Evolutionary conservation across 2,329 filamentous ascomycete genomes (phyloP), one percentile per base, ranked within the genome.

Genomic region (Blastomyces gilchristii): DNA sequence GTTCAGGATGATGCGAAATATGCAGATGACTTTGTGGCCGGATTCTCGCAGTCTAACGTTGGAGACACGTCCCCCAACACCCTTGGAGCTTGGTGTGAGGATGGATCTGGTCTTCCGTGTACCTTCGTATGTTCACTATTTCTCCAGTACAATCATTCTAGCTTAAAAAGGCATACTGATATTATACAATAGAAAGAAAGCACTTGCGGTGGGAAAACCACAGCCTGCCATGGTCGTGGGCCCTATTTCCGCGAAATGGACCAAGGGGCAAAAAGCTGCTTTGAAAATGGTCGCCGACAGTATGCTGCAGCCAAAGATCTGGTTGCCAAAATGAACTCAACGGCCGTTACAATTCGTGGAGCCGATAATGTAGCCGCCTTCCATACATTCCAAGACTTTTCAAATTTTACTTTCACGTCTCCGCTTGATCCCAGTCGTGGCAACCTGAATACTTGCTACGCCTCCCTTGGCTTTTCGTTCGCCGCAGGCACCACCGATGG

Each of bases 401-500:
- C 87, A 5, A 84, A 84, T 69, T 94, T 87, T 73, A 82, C 81
- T 0, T 96, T 97, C 71, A 74, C 78, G 2, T 84, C 92, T 0
- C 82, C 87, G 0, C 78, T 78, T 68, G 91, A 96, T 56, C 85
- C 84, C 2, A 77, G 77, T 39, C 89, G 65, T 28, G 60, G 64
- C 28, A 59, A 63, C 3, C 61, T 86, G 7, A 80, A 78, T 59
- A 96, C 92, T 0, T 97, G 93, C 69, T 87, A 91, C 3, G 92
- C 92, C 0, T 91, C 91, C 0, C 78, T 97, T 64, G 93, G 93
- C 6, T 96, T 94, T 72, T 92, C 89, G 0, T 97, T 97, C 72
- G 93, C 93, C 0, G 93, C 90, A 0, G 93, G 93, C 12, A 97
- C 93, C 0, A 90, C 90, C 0, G 93, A 97, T 73, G 91, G 93